Conservation (phyloP, 2,329 filamentous ascomycete genomes). For the Fusarium sp. region DNA sequence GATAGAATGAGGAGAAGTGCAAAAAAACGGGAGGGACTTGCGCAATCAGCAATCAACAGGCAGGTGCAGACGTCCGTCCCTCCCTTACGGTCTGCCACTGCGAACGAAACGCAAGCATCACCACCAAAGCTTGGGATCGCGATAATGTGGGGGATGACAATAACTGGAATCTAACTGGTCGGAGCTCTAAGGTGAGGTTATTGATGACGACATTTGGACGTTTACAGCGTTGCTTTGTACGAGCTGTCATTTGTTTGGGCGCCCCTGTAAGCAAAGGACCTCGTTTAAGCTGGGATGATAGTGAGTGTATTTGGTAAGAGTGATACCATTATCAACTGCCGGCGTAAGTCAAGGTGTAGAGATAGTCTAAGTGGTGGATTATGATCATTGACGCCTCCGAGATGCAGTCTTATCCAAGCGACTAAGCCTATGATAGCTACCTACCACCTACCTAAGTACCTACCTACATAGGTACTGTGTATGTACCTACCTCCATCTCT, state of each 20-base stretch:
- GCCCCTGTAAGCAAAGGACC: conserved; percentile 13
- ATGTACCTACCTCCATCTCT: too few relatives aligned
- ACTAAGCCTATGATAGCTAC: too few relatives aligned
- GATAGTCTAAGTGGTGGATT: conserved; percentile 21
- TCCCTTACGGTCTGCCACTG: neutral
- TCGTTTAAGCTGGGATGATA: neutral
- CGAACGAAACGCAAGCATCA: conserved; percentile 26
- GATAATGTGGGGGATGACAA: conserved; percentile 44
- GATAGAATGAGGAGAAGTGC: conserved; percentile 14
- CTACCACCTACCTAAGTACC: too few relatives aligned
- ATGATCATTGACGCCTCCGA: neutral
- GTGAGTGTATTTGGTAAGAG: neutral
- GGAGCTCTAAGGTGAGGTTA: conserved; percentile 12
- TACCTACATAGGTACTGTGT: too few relatives aligned
- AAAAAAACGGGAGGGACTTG: conserved; percentile 28
- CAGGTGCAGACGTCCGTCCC: conserved; percentile 6
- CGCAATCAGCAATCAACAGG: conserved; percentile 12
- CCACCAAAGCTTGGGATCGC: conserved; percentile 26
- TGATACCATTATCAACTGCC: conserved; percentile 18
- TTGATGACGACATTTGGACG: conserved; percentile 38
- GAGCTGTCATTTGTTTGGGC: conserved; percentile 1
- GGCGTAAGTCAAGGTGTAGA: too few relatives aligned
- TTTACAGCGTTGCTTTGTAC: conserved; percentile 1
- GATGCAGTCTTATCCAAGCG: too few relatives aligned
- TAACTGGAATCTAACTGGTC: conserved; percentile 34